A percentile compares a stretch with the other conserved stretches of the same genome.
Evolutionary conservation across 2,329 filamentous ascomycete species (phyloP).

Genomic region (Exophiala calicioides): DNA sequence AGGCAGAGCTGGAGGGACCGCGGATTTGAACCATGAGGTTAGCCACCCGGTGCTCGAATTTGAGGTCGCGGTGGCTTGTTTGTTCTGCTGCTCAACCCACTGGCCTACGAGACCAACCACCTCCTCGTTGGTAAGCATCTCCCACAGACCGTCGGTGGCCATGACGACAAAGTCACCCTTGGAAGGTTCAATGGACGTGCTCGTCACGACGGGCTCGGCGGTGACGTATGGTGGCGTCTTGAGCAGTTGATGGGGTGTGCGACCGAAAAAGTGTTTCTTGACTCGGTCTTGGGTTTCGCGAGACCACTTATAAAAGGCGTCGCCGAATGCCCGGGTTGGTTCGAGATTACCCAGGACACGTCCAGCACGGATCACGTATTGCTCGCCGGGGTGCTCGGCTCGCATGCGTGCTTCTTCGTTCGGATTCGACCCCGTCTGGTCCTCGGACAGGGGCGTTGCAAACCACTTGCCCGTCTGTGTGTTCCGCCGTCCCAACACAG

Average conservation of each 20-base stretch:
- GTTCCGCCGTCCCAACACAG: slow-evolving; percentile 80
- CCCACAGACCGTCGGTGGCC: slow-evolving; percentile 96
- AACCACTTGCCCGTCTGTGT: slow-evolving; percentile 80
- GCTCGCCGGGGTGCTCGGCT: slow-evolving; percentile 81
- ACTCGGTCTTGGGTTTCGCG: slow-evolving; percentile 80
- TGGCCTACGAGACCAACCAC: slow-evolving; percentile 94
- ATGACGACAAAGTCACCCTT: slow-evolving; percentile 94
- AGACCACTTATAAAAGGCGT: slow-evolving; percentile 96
- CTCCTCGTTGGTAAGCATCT: slow-evolving; percentile 98
- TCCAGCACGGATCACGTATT: slow-evolving; percentile 79
- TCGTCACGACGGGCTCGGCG: slow-evolving; percentile 91
- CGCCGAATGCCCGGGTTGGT: slow-evolving; percentile 90
- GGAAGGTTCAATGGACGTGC: slow-evolving; percentile 83
- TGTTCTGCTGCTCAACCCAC: slow-evolving; percentile 82
- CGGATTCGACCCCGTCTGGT: slow-evolving; percentile 88
- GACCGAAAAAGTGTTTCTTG: slow-evolving; percentile 82
- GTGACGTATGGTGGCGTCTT: slow-evolving; percentile 97
- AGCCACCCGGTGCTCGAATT: slow-evolving; percentile 62
- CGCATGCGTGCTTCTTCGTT: slow-evolving; percentile 82
- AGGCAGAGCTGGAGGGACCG: slow-evolving; percentile 61
- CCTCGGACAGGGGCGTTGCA: slow-evolving; percentile 82
- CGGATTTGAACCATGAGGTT: slow-evolving; percentile 56
- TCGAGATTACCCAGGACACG: slow-evolving; percentile 90
- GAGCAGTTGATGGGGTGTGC: slow-evolving; percentile 72
- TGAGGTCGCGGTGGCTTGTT: slow-evolving; percentile 34